Evolutionary conservation across 2,329 filamentous ascomycete species (phyloP), one percentile per base, ranked within the genome.

Genomic region (Chrysoporthe deuterocubensis): DNA sequence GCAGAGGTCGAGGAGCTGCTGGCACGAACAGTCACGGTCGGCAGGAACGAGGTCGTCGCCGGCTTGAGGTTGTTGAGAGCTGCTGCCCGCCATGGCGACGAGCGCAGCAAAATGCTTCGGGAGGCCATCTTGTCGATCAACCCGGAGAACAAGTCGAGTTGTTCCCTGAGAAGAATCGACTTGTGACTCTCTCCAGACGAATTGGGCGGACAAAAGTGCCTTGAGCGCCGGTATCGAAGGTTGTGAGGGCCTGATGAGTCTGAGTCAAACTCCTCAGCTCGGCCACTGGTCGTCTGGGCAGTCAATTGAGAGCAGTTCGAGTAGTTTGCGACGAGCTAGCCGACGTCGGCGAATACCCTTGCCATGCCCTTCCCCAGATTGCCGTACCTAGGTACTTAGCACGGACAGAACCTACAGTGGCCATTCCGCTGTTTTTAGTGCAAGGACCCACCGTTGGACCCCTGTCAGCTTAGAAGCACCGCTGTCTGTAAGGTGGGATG

Each of bases 1-100:
- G 96, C 95, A 66, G 94, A 96, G 73, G 95, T 98, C 66, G 94
- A 97, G 72, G 89, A 92, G 77, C 82, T 89, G 74, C 75, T 79
- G 72, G 75, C 64, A 40, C 82, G 79, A 63, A 78, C 72, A 60
- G 77, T 75, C 56, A 76, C 72, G 65, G 69, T 71, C 16, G 62
- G 65, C 37, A 69, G 63, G 21, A 57, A 66, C 58, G 69, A 71
- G 64, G 68, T 58, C 69, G 72, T 79, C 75, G 74, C 74, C 70
- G 68, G 71, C 60, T 56, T 58, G 40, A 65, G 54, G 59, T 37
- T 68, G 57, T 72, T 70, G 62, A 58, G 52, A 62, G 73, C 67
- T 57, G 71, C 70, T n/a, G 71, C 58, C 26, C 73, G 73, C 71
- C 70, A 73, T 52, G 71, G 70, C 68, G 64, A 62, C 50, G 62